Percentiles rank a stretch among this genome's conserved stretches.
Conservation (phyloP, 768 basidiomycete genomes). For the Hypholoma sublateritium region DNA sequence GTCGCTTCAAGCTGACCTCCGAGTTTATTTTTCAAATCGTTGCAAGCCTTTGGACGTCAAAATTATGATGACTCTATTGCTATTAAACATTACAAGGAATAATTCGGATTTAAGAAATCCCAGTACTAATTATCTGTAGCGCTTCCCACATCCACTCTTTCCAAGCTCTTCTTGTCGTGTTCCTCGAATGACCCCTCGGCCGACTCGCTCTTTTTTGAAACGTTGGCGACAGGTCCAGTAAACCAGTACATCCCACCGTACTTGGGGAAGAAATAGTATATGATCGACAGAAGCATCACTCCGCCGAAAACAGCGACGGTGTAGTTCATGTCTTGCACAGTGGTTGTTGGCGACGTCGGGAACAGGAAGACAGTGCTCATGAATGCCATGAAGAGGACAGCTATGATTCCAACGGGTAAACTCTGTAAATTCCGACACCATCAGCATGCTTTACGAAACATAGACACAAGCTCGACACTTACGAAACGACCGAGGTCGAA, state of each 20-base stretch:
- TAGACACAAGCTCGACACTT: constrained; percentile 7
- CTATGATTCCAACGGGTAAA: constrained; percentile 51
- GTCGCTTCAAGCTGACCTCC: too few relatives aligned
- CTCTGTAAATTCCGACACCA: constrained; percentile 38
- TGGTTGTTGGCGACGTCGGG: constrained; percentile 54
- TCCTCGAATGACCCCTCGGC: constrained; percentile 15
- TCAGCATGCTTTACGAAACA: background rate
- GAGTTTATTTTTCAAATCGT: too few relatives aligned
- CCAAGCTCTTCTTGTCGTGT: constrained; percentile 7
- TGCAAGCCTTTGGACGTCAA: too few relatives aligned
- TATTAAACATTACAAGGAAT: too few relatives aligned
- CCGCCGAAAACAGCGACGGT: constrained; percentile 68
- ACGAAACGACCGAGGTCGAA: constrained; percentile 47
- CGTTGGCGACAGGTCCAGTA: constrained; percentile 57
- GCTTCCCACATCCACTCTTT: too few relatives aligned
- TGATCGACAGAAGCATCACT: constrained; percentile 53
- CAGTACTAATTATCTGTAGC: too few relatives aligned
- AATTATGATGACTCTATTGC: too few relatives aligned
- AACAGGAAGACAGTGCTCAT: constrained; percentile 66
- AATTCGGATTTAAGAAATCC: too few relatives aligned
- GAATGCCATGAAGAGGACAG: constrained; percentile 69
- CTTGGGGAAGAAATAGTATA: constrained; percentile 71
- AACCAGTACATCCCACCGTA: constrained; percentile 82
- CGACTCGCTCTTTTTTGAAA: constrained; percentile 17
- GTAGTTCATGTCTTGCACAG: constrained; percentile 65